Percentiles rank a stretch among this genome's conserved stretches.
These are phyloP conservation scores for Pseudonitzschia delicatissima DNA, from an alignment of 108 stramenopile genomes.

Conservation along the genomic window DNA sequence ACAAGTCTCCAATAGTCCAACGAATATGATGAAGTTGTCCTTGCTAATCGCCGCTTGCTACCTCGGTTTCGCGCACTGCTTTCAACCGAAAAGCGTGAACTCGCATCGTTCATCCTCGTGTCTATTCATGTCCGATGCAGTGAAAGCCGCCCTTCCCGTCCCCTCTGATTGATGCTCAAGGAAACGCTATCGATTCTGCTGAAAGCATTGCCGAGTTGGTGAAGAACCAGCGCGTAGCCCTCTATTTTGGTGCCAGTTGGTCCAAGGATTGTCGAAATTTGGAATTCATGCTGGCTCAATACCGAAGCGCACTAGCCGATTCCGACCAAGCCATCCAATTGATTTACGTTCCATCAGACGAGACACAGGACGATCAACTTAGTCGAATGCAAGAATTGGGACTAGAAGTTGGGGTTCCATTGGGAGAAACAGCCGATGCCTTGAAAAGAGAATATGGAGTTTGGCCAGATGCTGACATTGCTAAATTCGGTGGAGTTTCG, in stretches of 20 bases:
- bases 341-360: constrained; percentile 58
- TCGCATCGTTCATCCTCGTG: neutral
- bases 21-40: neutral
- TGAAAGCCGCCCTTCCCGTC: constrained; percentile 2
- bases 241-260: constrained; percentile 66
- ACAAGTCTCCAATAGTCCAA: constrained; percentile 1
- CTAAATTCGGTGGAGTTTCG: constrained; percentile 36
- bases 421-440: constrained; percentile 45
- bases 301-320: constrained; percentile 29
- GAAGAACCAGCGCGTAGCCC: constrained; percentile 50
- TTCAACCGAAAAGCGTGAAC: neutral
- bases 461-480: constrained; percentile 58
- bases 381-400: constrained; percentile 38
- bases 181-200: constrained; percentile 8
- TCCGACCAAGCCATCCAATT: constrained; percentile 45
- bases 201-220: constrained; percentile 26
- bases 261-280: constrained; percentile 66
- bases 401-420: constrained; percentile 38
- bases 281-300: constrained; percentile 50
- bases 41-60: neutral
- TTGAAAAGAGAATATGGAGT: constrained; percentile 51
- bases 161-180: constrained; percentile 7
- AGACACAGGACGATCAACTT: constrained; percentile 27
- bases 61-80: neutral
- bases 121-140: neutral